Percentiles rank a stretch among this genome's conserved stretches.
These are phyloP conservation scores for Spatholobus suberectus DNA, from an alignment of 306 rosid genomes.

Conservation along the genomic window DNA sequence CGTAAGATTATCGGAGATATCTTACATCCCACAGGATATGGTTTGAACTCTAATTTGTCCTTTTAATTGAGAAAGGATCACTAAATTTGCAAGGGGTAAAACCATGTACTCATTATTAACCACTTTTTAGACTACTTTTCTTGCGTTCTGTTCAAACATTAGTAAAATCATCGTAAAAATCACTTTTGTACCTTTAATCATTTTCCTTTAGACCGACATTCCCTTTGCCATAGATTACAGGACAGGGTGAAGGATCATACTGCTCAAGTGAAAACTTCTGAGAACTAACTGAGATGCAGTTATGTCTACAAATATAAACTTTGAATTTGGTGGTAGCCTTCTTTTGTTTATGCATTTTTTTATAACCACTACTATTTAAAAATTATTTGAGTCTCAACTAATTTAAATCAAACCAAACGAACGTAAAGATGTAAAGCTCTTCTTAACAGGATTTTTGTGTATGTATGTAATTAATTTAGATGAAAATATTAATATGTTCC, in stretches of 20 bases:
- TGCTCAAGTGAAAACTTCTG: background rate
- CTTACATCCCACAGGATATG: background rate
- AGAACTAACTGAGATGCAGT: background rate
- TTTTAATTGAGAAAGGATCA: background rate
- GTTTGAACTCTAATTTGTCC: conserved; percentile 33
- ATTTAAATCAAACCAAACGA: too few relatives aligned
- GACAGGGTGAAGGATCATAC: background rate
- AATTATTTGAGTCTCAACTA: too few relatives aligned
- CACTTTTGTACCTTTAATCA: conserved; percentile 26
- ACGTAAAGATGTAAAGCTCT: too few relatives aligned
- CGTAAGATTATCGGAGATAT: background rate
- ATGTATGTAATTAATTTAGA: too few relatives aligned
- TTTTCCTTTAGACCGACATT: conserved; percentile 46
- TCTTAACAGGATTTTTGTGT: too few relatives aligned
- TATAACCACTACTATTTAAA: background rate
- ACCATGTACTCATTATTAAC: conserved; percentile 14
- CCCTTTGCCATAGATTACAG: conserved; percentile 30
- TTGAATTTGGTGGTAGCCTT: background rate
- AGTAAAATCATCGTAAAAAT: conserved; percentile 22
- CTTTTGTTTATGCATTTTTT: background rate
- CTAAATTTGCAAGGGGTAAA: conserved; percentile 11
- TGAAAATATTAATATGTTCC: too few relatives aligned
- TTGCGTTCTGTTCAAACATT: background rate
- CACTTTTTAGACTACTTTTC: background rate
- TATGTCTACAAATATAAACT: background rate